Conservation (phyloP, 495 filamentous ascomycete species). For the Patellaria atrata region DNA sequence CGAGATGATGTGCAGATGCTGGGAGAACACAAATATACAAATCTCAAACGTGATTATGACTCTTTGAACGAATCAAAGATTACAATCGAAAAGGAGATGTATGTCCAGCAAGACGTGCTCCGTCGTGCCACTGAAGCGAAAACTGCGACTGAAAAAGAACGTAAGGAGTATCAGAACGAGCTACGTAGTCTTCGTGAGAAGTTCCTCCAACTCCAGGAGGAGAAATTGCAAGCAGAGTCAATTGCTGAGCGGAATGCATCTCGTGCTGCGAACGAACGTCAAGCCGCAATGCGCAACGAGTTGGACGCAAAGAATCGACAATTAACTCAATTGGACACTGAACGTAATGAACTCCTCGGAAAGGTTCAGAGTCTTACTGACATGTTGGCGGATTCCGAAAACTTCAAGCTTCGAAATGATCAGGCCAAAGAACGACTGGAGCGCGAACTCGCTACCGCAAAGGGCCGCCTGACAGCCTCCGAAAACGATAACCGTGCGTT, state of each 20-base stretch:
- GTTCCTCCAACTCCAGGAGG: slow-evolving; percentile 70
- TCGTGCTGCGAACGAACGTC: slow-evolving; percentile 65
- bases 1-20: slow-evolving; percentile 89
- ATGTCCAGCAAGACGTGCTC: slow-evolving; percentile 88
- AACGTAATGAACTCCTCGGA: slow-evolving; percentile 54
- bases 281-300: slow-evolving; percentile 62
- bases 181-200: slow-evolving; percentile 68
- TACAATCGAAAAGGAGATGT: slow-evolving; percentile 95
- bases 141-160: slow-evolving; percentile 63
- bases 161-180: slow-evolving; percentile 77
- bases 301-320: slow-evolving; percentile 57
- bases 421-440: slow-evolving; percentile 87
- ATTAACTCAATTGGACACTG: slow-evolving; percentile 57
- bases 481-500: slow-evolving; percentile 96
- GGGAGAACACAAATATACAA: slow-evolving; percentile 71
- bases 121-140: slow-evolving; percentile 76
- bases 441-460: slow-evolving; percentile 81
- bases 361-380: slow-evolving; percentile 71
- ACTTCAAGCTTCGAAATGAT: slow-evolving; percentile 74
- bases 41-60: slow-evolving; percentile 71
- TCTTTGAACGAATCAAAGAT: slow-evolving; percentile 91
- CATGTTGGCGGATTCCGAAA: slow-evolving; percentile 74
- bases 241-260: slow-evolving; percentile 66
- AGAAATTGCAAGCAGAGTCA: slow-evolving; percentile 66
- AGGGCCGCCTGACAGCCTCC: slow-evolving; percentile 78